These are phyloP conservation scores for Kodamaea kaohsiungensis DNA, from an alignment of 805 yeast genomes.

Conservation along the genomic window DNA sequence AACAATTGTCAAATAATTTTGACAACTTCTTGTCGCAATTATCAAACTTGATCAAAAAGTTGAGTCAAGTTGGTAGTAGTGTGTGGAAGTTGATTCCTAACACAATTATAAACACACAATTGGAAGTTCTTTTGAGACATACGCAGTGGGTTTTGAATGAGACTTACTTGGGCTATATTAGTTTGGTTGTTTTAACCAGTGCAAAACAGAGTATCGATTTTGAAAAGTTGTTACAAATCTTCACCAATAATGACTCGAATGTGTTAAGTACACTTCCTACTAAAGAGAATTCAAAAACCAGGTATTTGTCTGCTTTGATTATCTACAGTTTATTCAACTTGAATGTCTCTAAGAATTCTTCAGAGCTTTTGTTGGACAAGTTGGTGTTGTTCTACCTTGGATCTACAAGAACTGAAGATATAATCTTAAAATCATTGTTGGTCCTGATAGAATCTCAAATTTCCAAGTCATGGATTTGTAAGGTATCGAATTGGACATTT, in stretches of 20 bases:
- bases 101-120: conserved; percentile 57
- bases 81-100: conserved; percentile 44
- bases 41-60: conserved; percentile 15
- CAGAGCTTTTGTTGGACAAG: conserved; percentile 45
- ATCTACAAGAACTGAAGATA: conserved; percentile 58
- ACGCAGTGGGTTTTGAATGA: conserved; percentile 46
- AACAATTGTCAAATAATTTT: conserved; percentile 27
- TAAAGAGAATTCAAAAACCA: conserved; percentile 19
- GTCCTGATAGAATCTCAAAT: conserved; percentile 55
- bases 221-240: conserved; percentile 61
- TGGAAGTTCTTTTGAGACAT: conserved; percentile 57
- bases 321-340: conserved; percentile 51
- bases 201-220: conserved; percentile 36
- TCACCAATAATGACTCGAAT: conserved; percentile 53
- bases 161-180: conserved; percentile 47
- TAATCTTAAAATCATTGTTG: conserved; percentile 57
- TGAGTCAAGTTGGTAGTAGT: conserved; percentile 11
- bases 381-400: conserved; percentile 60
- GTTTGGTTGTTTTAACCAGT: conserved; percentile 39
- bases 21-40: conserved; percentile 28
- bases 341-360: conserved; percentile 50
- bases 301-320: conserved; percentile 47
- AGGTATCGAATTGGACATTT: conserved; percentile 68
- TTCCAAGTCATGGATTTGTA: conserved; percentile 63
- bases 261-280: conserved; percentile 29